Base-by-base conservation (phyloP, 106 monocot species). In the Chionographis japonica region DNA sequence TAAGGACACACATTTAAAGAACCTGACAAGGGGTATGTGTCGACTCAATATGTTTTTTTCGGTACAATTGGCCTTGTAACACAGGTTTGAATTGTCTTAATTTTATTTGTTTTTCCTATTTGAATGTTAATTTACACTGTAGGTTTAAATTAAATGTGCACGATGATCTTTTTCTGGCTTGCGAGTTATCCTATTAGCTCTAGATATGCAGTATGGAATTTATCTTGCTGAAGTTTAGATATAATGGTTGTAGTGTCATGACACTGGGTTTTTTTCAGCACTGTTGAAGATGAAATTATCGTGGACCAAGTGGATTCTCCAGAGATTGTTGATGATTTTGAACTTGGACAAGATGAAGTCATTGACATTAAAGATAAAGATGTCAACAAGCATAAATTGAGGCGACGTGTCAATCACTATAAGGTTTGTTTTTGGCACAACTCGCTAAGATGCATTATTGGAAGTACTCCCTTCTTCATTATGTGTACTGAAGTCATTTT, bases 311-410 rank as follows among this genome's bases (percentile, higher is more conserved):
- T 79, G 36, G 97, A 98, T 79, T 84, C 89, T 41, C 85, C 86
- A 5, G 89, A 98, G 20, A 81, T 98, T 18, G 49, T 92, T 20
- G 92, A 98, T 77, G 97, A 98, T 79, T 89, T 92, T 79, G 89
- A 90, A 51, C 54, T 92, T 46, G 85, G 84, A 3, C 97, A 86
- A 76, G 89, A 92, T 70, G 97, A 92, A 64, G 83, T 90, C 16
- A 70, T 83, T 66, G 92, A 89, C 58, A 85, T 87, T 53, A 98
- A 98, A 66, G 92, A 98, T 74, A 98, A 92, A 66, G 83, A 81
- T 43, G 75, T 72, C 41, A 92, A 98, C 62, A 92, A 83, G 72
- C 86, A 80, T 73, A 92, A 90, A 77, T 78, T 92, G 35, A 68
- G 19, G 61, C 68, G 89, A 4, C 77, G 97, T 18, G 68, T 79